phyloP scores from a whole-genome alignment of 805 yeast species.

The Schwanniomyces occidentalis region DNA sequence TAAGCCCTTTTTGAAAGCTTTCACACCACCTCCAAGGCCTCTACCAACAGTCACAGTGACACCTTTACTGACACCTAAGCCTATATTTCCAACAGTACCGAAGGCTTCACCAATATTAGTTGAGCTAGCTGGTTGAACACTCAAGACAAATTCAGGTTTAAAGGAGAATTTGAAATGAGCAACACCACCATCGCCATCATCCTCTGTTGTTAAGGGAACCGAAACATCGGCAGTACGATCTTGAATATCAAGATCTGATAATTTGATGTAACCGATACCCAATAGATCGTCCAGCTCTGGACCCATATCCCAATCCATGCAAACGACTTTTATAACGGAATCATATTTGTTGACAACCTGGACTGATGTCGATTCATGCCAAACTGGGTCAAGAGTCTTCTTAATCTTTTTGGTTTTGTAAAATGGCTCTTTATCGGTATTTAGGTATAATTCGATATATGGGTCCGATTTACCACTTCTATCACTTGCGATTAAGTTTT shows the following conservation, averaged over 20 bases:
- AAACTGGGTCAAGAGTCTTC: constrained; percentile 86
- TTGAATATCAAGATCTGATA: constrained; percentile 48
- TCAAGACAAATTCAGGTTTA: constrained; percentile 68
- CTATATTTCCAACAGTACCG: constrained; percentile 41
- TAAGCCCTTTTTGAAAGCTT: constrained; percentile 37
- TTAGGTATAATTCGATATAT: constrained; percentile 65
- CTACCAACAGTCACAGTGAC: constrained; percentile 33
- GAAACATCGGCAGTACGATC: constrained; percentile 50
- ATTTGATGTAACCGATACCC: constrained; percentile 61
- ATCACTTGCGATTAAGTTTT: constrained; percentile 80
- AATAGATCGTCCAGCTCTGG: constrained; percentile 80
- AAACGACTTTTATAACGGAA: constrained; percentile 55
- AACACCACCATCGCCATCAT: constrained; percentile 61
- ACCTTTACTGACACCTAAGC: constrained; percentile 44
- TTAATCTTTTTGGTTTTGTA: constrained; percentile 78
- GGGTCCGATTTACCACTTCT: constrained; percentile 94
- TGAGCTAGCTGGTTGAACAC: constrained; percentile 34
- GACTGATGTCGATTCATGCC: constrained; percentile 70
- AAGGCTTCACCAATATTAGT: constrained; percentile 47
- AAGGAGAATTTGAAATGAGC: constrained; percentile 60
- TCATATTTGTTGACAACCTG: constrained; percentile 62
- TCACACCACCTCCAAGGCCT: constrained; percentile 36
- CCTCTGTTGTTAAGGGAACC: constrained; percentile 51
- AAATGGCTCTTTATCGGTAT: constrained; percentile 57
- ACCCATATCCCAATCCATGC: constrained; percentile 93